Evolutionary conservation across 2,329 filamentous ascomycete species (phyloP).

Genomic region (Biscogniauxia sp.): DNA sequence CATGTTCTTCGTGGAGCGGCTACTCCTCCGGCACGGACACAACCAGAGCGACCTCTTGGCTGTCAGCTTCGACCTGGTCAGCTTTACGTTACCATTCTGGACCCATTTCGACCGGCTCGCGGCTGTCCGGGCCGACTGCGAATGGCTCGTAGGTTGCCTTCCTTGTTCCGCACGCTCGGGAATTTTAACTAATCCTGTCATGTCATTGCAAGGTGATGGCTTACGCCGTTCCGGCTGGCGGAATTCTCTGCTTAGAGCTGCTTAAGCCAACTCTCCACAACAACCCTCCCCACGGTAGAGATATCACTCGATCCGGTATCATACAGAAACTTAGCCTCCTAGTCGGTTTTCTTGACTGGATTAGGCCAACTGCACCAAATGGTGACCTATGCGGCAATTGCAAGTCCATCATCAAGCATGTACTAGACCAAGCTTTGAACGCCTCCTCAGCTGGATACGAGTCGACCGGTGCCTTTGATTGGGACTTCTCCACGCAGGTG

Average conservation of each 20-base stretch:
- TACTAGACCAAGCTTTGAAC: constrained; percentile 50
- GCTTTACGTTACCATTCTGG: constrained; percentile 46
- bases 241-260: constrained; percentile 50
- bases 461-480: constrained; percentile 29
- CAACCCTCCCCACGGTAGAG: constrained; percentile 32
- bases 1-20: constrained; percentile 56
- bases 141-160: constrained; percentile 44
- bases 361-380: constrained; percentile 47
- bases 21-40: constrained; percentile 46
- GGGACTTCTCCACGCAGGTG: constrained; percentile 33
- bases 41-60: constrained; percentile 40
- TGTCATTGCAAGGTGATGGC: constrained; percentile 41
- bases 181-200: constrained; percentile 3
- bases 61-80: constrained; percentile 47
- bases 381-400: constrained; percentile 46
- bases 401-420: constrained; percentile 47
- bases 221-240: constrained; percentile 47
- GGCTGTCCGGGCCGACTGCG: constrained; percentile 42
- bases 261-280: constrained; percentile 40
- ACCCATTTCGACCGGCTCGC: constrained; percentile 47
- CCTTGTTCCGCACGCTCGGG: background rate
- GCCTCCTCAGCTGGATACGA: constrained; percentile 25
- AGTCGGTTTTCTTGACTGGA: constrained; percentile 51
- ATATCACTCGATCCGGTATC: constrained; percentile 45
- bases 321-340: constrained; percentile 52